Conservation (phyloP, 2,329 filamentous ascomycete species). For the Apiospora pterosperma region DNA sequence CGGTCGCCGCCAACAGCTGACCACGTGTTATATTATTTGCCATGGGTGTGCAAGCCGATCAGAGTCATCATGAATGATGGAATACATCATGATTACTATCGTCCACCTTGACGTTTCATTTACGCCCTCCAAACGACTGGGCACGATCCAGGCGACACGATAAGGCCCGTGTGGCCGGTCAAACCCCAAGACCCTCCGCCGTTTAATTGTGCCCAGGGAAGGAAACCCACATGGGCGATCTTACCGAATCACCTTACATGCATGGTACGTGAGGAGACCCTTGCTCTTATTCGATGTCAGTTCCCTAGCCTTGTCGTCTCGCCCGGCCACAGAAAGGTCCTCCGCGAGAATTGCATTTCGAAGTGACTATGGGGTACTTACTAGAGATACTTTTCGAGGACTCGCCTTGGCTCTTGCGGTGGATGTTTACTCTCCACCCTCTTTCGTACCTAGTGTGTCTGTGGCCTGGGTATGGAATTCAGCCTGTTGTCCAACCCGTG, state of each 20-base stretch:
- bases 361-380: neutral
- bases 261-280: neutral
- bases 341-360: neutral
- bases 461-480: neutral
- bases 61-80: neutral
- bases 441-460: neutral
- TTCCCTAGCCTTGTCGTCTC: neutral
- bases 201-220: neutral
- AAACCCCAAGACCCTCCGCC: neutral
- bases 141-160: neutral
- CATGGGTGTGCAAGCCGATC: neutral
- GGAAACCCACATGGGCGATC: neutral
- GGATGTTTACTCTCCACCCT: neutral
- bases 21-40: neutral
- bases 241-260: neutral
- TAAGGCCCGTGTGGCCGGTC: conserved; percentile 6
- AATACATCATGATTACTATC: neutral
- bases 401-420: neutral
- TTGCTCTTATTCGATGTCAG: neutral
- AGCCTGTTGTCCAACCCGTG: neutral
- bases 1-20: neutral
- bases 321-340: neutral
- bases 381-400: neutral
- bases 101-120: neutral
- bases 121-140: neutral